Percentiles rank a stretch among this genome's conserved stretches.
Conservation (phyloP, 345 rosid genomes). For the Firmiana major region DNA sequence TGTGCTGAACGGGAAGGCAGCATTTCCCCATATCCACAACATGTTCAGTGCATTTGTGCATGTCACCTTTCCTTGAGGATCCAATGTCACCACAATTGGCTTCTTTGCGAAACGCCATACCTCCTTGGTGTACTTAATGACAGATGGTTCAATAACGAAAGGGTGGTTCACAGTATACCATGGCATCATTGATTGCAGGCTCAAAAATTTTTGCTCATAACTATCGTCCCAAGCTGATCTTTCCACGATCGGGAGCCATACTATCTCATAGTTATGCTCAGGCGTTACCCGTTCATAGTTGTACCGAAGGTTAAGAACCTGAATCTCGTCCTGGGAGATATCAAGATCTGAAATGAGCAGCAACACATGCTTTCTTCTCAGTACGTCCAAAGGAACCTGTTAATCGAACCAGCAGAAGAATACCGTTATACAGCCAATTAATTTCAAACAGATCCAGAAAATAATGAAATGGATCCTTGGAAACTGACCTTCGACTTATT, state of each 20-base stretch:
- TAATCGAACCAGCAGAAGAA: not conserved
- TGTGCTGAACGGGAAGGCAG: conserved; percentile 72
- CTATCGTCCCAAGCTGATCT: conserved; percentile 26
- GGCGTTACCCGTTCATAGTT: conserved; percentile 3
- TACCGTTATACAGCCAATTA: not conserved
- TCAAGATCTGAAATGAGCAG: conserved; percentile 58
- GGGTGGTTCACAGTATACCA: conserved; percentile 75
- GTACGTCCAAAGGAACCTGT: conserved; percentile 64
- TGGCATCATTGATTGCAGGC: conserved; percentile 48
- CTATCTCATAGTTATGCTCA: conserved; percentile 24
- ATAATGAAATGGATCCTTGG: not conserved
- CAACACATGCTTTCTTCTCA: conserved; percentile 68
- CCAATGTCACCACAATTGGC: conserved; percentile 68
- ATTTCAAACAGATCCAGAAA: not conserved
- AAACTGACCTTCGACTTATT: conserved; percentile 34
- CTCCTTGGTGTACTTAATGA: conserved; percentile 48
- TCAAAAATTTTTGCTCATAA: conserved; percentile 21
- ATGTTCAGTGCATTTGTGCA: conserved; percentile 72
- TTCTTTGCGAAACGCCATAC: conserved; percentile 67
- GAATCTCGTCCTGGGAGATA: conserved; percentile 31
- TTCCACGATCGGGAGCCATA: conserved; percentile 49
- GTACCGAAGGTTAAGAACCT: conserved; percentile 24
- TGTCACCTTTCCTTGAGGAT: conserved; percentile 73
- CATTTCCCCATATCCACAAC: conserved; percentile 79
- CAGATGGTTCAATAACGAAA: conserved; percentile 42